These are phyloP conservation scores for Paragyromitra xinjiangensis DNA, from an alignment of 495 filamentous ascomycete species.

Conservation along the genomic window DNA sequence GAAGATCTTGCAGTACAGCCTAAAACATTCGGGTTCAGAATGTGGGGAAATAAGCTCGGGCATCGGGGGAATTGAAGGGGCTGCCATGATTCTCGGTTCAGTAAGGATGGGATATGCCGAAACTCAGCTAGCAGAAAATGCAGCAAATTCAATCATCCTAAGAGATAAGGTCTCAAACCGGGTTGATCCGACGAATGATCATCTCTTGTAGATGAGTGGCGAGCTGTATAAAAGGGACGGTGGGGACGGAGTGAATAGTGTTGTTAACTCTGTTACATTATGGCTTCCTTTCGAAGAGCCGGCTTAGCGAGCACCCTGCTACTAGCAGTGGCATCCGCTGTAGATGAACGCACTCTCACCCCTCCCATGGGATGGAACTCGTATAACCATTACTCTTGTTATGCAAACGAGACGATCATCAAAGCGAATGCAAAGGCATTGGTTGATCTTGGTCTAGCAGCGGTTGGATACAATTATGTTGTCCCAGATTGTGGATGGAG, in stretches of 20 bases:
- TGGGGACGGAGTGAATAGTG: neutral
- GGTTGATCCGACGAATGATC: neutral
- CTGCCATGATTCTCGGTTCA: conserved; percentile 14
- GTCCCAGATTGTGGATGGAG: conserved; percentile 69
- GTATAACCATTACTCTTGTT: conserved; percentile 67
- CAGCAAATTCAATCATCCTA: neutral
- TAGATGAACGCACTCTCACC: conserved; percentile 31
- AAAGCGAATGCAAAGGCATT: conserved; percentile 66
- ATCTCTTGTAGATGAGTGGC: neutral
- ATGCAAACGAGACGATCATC: conserved; percentile 63
- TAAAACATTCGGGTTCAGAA: conserved; percentile 4
- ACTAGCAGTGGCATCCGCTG: conserved; percentile 8
- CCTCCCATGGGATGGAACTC: conserved; percentile 64
- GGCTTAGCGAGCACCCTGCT: neutral
- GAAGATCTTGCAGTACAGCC: conserved; percentile 10
- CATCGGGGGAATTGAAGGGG: conserved; percentile 7
- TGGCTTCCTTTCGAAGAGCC: conserved; percentile 11
- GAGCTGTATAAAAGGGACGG: conserved; percentile 1
- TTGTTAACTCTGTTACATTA: neutral
- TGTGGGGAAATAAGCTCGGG: conserved; percentile 13
- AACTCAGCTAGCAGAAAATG: neutral
- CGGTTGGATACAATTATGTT: conserved; percentile 66
- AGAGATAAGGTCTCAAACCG: conserved; percentile 7
- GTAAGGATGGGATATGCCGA: conserved; percentile 12
- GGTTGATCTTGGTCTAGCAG: conserved; percentile 64